These are phyloP conservation scores for Boletus eberwhitei DNA, from an alignment of 768 basidiomycete species.

Conservation along the genomic window DNA sequence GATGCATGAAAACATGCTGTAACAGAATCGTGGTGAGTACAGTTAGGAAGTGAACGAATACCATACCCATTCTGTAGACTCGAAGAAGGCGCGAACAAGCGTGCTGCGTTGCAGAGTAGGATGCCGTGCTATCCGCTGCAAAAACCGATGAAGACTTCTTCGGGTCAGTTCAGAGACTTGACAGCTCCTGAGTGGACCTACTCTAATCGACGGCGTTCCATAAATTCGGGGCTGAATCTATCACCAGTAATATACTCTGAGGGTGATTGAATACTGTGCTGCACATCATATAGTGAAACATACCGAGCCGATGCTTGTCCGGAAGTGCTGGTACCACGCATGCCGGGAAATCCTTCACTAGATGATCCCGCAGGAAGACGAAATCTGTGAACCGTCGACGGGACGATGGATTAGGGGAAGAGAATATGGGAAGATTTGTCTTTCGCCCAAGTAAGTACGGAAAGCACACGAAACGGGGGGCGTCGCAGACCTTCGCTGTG, in stretches of 20 bases:
- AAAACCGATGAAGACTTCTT: constrained; percentile 83
- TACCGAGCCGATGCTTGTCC: constrained; percentile 94
- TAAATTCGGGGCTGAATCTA: constrained; percentile 94
- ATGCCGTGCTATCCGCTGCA: constrained; percentile 88
- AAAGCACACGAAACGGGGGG: background rate
- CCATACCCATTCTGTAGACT: constrained; percentile 97
- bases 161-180: constrained; percentile 2
- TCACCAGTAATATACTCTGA: constrained; percentile 97
- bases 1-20: constrained; percentile 96
- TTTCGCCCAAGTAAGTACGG: constrained; percentile 33
- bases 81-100: constrained; percentile 90
- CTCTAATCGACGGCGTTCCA: constrained; percentile 90
- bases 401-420: constrained; percentile 65
- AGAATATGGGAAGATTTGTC: constrained; percentile 91
- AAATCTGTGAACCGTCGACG: constrained; percentile 97
- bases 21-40: constrained; percentile 5
- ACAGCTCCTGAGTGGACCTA: constrained; percentile 38
- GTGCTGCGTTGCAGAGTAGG: constrained; percentile 91
- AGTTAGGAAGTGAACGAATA: background rate
- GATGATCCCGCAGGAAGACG: constrained; percentile 85
- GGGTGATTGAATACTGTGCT: constrained; percentile 1
- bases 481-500: constrained; percentile 66
- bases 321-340: constrained; percentile 97
- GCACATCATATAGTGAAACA: constrained; percentile 26
- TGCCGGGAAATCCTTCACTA: constrained; percentile 90